Conservation (phyloP, 192 early-diverging fungal species). For the Coemansia sp. region DNA sequence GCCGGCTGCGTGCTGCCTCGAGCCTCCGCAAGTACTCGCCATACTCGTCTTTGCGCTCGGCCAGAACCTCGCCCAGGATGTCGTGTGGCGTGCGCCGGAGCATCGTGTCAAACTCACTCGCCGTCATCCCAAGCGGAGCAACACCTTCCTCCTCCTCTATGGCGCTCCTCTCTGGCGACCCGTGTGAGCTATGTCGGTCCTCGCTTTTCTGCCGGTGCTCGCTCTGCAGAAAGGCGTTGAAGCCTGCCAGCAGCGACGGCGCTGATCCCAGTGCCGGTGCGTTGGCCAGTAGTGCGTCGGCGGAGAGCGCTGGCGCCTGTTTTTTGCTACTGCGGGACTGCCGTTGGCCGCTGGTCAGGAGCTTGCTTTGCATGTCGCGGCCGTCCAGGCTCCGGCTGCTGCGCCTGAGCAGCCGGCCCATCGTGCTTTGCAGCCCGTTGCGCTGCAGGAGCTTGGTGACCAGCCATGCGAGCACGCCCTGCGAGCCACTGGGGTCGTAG, state of each 20-base stretch:
- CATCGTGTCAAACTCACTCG: conserved; percentile 24
- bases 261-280: conserved; percentile 11
- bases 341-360: background rate
- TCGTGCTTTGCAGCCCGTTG: conserved; percentile 12
- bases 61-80: conserved; percentile 8
- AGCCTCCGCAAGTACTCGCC: conserved; percentile 20
- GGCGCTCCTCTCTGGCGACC: background rate
- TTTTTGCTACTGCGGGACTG: conserved; percentile 1
- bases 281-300: conserved; percentile 8
- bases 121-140: conserved; percentile 7
- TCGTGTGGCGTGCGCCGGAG: conserved; percentile 7
- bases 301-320: background rate
- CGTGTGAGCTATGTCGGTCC: background rate
- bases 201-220: background rate
- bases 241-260: conserved; percentile 38
- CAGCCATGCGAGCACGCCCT: conserved; percentile 23
- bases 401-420: conserved; percentile 17
- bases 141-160: background rate
- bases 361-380: background rate
- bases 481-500: conserved; percentile 11
- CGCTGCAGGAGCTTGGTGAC: conserved; percentile 35
- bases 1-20: conserved; percentile 12
- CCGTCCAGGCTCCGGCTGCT: background rate
- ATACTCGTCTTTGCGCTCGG: conserved; percentile 29
- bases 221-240: conserved; percentile 17